A percentile compares a stretch with the other conserved stretches of the same genome.
Conservation (phyloP, 2,329 filamentous ascomycete genomes). For the Diaporthe vaccinii region DNA sequence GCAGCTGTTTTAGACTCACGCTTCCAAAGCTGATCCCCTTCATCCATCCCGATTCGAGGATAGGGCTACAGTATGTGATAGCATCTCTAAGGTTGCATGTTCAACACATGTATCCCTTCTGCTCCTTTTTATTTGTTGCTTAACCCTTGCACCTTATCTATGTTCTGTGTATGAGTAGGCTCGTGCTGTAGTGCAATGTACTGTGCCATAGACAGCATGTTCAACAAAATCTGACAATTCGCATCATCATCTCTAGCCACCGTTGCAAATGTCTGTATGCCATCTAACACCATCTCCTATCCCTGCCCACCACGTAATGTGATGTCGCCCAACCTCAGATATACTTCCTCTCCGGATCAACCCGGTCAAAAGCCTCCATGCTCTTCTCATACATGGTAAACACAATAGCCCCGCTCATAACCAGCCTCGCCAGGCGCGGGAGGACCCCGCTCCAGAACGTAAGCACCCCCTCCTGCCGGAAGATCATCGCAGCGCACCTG, state of each 20-base stretch:
- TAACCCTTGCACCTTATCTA: background rate
- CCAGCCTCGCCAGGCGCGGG: constrained; percentile 84
- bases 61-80: background rate
- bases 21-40: background rate
- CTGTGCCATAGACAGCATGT: background rate
- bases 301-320: no score
- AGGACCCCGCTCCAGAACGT: constrained; percentile 96
- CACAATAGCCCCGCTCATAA: constrained; percentile 95
- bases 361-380: constrained; percentile 84
- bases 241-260: no score
- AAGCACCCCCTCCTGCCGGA: constrained; percentile 87
- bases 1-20: background rate
- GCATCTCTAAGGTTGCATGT: background rate
- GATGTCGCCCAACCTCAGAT: constrained; percentile 63
- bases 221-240: background rate
- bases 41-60: background rate
- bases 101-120: background rate
- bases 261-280: background rate
- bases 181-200: background rate
- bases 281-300: background rate
- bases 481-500: constrained; percentile 84
- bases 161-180: background rate
- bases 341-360: constrained; percentile 89
- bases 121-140: background rate
- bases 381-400: constrained; percentile 99